Percentiles rank a stretch among this genome's conserved stretches.
phyloP scores from a whole-genome alignment of 2,329 filamentous ascomycete species.

The Bipolaris sorokiniana region DNA sequence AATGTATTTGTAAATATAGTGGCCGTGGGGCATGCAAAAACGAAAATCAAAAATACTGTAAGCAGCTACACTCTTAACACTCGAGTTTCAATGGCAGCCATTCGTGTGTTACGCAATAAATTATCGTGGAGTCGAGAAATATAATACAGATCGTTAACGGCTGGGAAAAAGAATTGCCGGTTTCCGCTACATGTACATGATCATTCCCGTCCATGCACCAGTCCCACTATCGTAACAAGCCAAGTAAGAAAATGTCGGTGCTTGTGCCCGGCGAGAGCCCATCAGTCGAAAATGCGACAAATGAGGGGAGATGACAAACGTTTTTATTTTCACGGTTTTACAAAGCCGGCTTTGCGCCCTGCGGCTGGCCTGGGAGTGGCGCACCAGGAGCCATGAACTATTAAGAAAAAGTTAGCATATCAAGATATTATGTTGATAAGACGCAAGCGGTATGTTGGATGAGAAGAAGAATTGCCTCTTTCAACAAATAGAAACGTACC shows the following conservation, averaged over 20 bases:
- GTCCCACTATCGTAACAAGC: constrained; percentile 28
- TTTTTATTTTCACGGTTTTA: constrained; percentile 22
- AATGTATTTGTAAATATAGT: constrained; percentile 43
- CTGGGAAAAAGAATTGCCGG: constrained; percentile 9
- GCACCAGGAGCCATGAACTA: constrained; percentile 46
- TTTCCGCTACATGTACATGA: constrained; percentile 23
- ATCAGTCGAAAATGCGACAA: constrained; percentile 1
- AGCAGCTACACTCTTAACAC: neutral
- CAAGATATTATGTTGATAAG: neutral
- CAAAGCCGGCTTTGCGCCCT: constrained; percentile 45
- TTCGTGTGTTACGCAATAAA: constrained; percentile 24
- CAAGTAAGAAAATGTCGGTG: constrained; percentile 26
- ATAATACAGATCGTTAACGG: constrained; percentile 34
- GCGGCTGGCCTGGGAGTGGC: constrained; percentile 27
- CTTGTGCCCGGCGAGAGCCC: constrained; percentile 1
- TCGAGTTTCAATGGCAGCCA: neutral
- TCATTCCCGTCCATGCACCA: constrained; percentile 14
- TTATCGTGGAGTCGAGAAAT: constrained; percentile 39
- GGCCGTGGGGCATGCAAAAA: constrained; percentile 30
- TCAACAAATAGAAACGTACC: constrained; percentile 50
- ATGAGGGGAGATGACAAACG: constrained; percentile 5
- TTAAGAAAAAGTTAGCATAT: constrained; percentile 16
- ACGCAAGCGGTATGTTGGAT: neutral
- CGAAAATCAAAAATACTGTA: constrained; percentile 1
- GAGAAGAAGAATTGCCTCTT: neutral